phyloP scores from a whole-genome alignment of 441 rosid species.

The Gossypium schwendimanii region DNA sequence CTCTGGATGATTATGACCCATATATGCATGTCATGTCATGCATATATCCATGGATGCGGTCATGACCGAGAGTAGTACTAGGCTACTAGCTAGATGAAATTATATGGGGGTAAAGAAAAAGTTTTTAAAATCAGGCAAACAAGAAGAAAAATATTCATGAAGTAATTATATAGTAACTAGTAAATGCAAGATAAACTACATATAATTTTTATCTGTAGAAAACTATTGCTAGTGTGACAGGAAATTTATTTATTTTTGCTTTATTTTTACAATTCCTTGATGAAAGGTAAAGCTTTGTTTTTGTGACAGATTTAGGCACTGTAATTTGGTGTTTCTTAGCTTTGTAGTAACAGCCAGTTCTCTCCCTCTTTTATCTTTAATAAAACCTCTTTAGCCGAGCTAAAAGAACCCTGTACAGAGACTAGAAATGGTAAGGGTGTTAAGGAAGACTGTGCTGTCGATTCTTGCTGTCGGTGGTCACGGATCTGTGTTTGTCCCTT shows the following conservation, averaged over 20 bases:
- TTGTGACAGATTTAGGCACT: background rate
- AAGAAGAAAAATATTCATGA: background rate
- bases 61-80: background rate
- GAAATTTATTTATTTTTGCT: background rate
- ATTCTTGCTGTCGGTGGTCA: conserved; percentile 41
- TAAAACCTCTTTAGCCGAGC: too few relatives aligned
- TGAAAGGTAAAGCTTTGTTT: background rate
- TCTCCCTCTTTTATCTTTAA: too few relatives aligned
- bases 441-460: conserved; percentile 25
- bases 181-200: too few relatives aligned
- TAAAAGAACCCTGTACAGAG: background rate
- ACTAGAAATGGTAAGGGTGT: background rate
- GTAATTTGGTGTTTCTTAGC: too few relatives aligned
- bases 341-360: too few relatives aligned
- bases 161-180: background rate
- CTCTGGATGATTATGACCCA: background rate
- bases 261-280: background rate
- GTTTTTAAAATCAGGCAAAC: background rate
- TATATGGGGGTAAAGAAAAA: background rate
- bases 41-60: background rate
- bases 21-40: background rate
- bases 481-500: conserved; percentile 28
- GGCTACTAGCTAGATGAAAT: background rate
- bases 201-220: background rate
- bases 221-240: background rate